Conservation (phyloP, 2,329 filamentous ascomycete genomes). For the Colletotrichum sublineola region DNA sequence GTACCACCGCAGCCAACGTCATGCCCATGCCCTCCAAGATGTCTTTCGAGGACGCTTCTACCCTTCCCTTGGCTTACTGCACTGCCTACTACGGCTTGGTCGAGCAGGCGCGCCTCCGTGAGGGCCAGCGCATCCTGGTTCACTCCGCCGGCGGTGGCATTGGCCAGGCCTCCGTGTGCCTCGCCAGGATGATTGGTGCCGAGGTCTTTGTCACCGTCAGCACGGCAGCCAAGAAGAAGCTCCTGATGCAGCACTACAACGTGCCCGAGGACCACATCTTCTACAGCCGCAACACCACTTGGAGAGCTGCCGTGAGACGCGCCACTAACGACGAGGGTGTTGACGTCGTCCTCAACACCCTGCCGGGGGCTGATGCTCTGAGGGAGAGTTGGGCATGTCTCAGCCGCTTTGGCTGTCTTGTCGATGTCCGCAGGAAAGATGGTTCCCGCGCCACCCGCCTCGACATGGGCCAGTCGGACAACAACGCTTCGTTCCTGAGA, state of each 20-base stretch:
- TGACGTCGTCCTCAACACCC: slow-evolving; percentile 56
- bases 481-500: slow-evolving; percentile 61
- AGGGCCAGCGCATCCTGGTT: slow-evolving; percentile 52
- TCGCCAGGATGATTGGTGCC: slow-evolving; percentile 50
- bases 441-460: slow-evolving; percentile 57
- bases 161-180: slow-evolving; percentile 53
- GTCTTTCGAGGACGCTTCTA: slow-evolving; percentile 55
- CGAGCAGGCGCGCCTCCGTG: slow-evolving; percentile 47
- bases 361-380: slow-evolving; percentile 58
- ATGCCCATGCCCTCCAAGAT: slow-evolving; percentile 55
- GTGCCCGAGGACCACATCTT: slow-evolving; percentile 49
- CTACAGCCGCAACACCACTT: slow-evolving; percentile 48
- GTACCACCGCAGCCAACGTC: slow-evolving; percentile 43
- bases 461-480: slow-evolving; percentile 63
- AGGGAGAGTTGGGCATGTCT: slow-evolving; percentile 60
- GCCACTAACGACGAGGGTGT: slow-evolving; percentile 51
- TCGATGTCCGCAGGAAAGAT: slow-evolving; percentile 60
- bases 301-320: slow-evolving; percentile 48
- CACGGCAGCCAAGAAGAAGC: slow-evolving; percentile 49
- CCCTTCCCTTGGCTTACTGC: slow-evolving; percentile 47
- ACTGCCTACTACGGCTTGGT: slow-evolving; percentile 55
- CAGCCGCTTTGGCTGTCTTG: slow-evolving; percentile 59
- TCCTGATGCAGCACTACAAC: slow-evolving; percentile 47
- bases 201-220: slow-evolving; percentile 51
- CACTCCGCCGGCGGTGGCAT: slow-evolving; percentile 54